phyloP scores from a whole-genome alignment of 345 rosid genomes.

The Dipteronia dyeriana region DNA sequence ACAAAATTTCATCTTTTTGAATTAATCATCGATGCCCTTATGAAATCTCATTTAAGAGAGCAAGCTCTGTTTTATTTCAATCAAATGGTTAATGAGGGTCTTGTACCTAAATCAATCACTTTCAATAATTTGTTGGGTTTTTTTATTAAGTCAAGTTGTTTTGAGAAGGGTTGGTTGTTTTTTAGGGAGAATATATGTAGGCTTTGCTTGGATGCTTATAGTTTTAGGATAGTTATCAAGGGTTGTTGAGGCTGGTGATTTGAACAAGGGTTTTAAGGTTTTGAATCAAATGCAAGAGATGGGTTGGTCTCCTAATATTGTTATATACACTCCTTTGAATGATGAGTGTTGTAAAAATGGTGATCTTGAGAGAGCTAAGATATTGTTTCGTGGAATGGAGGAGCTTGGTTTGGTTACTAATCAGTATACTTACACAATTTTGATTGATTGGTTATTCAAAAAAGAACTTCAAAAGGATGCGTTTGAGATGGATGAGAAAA shows the following conservation, averaged over 20 bases:
- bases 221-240: constrained; percentile 72
- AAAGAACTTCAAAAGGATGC: constrained; percentile 59
- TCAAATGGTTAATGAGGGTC: constrained; percentile 51
- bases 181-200: constrained; percentile 36
- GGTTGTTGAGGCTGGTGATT: constrained; percentile 62
- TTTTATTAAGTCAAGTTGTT: constrained; percentile 38
- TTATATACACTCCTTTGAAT: constrained; percentile 70
- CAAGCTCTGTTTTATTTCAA: constrained; percentile 47
- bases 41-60: constrained; percentile 44
- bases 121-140: constrained; percentile 50
- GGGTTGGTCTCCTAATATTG: constrained; percentile 60
- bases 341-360: constrained; percentile 81
- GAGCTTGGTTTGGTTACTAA: constrained; percentile 63
- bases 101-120: constrained; percentile 39
- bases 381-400: constrained; percentile 52
- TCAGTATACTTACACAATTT: constrained; percentile 66
- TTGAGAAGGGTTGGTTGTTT: constrained; percentile 46
- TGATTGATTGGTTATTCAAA: constrained; percentile 70
- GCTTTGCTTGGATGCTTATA: constrained; percentile 53
- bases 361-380: constrained; percentile 51
- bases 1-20: constrained; percentile 41
- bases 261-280: constrained; percentile 46
- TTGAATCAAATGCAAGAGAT: constrained; percentile 45
- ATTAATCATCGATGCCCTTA: constrained; percentile 46
- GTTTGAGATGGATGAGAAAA: constrained; percentile 45